A percentile compares a stretch with the other conserved stretches of the same genome.
Evolutionary conservation across 1,284 basidiomycete species (phyloP).

Genomic region (Fomitopsis pinicola): DNA sequence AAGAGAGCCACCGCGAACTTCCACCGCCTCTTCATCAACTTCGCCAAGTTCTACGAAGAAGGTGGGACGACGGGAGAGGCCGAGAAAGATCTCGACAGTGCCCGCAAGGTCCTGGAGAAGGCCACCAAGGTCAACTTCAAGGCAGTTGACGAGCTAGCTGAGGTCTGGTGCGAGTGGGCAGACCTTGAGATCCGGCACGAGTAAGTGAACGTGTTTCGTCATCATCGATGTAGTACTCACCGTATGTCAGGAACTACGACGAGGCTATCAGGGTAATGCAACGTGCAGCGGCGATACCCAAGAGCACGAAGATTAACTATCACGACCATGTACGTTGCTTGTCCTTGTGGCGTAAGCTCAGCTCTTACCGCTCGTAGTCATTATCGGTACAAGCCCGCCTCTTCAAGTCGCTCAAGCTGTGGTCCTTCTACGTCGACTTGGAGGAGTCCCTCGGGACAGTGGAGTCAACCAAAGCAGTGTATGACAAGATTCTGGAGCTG

Average conservation of each 20-base stretch:
- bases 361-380: conserved; percentile 38
- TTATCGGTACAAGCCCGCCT: conserved; percentile 86
- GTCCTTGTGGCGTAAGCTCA: not conserved
- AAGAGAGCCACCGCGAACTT: conserved; percentile 91
- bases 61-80: conserved; percentile 80
- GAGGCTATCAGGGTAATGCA: conserved; percentile 95
- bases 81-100: conserved; percentile 80
- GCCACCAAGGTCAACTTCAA: conserved; percentile 91
- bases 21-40: conserved; percentile 90
- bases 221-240: not conserved
- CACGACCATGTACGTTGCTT: conserved; percentile 82
- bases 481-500: conserved; percentile 96
- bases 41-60: conserved; percentile 97
- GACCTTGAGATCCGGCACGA: conserved; percentile 97
- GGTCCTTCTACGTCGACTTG: conserved; percentile 98
- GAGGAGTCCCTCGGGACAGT: conserved; percentile 96
- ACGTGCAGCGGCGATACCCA: conserved; percentile 87
- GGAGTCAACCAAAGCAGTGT: conserved; percentile 88
- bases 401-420: conserved; percentile 97
- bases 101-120: conserved; percentile 91
- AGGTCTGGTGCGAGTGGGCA: conserved; percentile 99
- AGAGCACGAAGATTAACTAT: conserved; percentile 88
- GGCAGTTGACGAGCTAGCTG: conserved; percentile 95
- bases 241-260: conserved; percentile 78
- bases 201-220: conserved; percentile 43